Base-by-base conservation (phyloP, 1,284 basidiomycete genomes). In the Fomitopsis palustris region DNA sequence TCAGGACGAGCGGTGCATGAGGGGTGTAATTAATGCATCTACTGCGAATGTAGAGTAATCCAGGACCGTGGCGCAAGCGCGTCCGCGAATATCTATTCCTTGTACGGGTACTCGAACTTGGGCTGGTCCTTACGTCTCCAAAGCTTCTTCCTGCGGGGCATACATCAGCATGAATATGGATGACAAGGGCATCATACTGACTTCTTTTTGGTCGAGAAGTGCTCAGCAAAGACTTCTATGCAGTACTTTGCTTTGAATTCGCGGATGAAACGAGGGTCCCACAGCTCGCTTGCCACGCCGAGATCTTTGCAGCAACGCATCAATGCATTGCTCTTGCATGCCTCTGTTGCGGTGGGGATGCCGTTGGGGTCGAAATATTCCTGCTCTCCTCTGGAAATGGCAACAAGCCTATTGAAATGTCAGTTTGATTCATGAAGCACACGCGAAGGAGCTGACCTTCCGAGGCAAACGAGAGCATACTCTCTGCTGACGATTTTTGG, bases 261-360 rank as follows among this genome's bases (percentile, higher is more conserved):
- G 51, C 95, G 88, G 66, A 98, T 96, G 74, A 96, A 98, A 1
- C 92, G 87, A 33, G 96, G 96, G 70, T 98, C 96, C 95, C 96
- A 99, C 35, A 99, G 86, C 76, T 98, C 96, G 69, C 93, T 95
- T 0, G 96, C 96, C 65, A 99, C 83, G 6, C 96, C 96, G 37
- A 99, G 78, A 70, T 99, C 96, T 72, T 99, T 99, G 78, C 95
- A 97, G 74, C 96, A 98, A 35, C 96, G 82, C 96, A 98, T 98
- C 39, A 99, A 79, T 1, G 96, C 96, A 66, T 99, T 98, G 68
- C 91, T 94, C 76, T 98, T 99, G 77, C 92, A 94, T 0, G 91
- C 95, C 72, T 99, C 96, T 0, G 92, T 93, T 0, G 96, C 96
- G 0, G 96, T 99, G 0, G 96, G 85, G 55, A 99, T 88, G 21